Conservation (phyloP, 2,329 filamentous ascomycete species). For the Cladophialophora yegresii region DNA sequence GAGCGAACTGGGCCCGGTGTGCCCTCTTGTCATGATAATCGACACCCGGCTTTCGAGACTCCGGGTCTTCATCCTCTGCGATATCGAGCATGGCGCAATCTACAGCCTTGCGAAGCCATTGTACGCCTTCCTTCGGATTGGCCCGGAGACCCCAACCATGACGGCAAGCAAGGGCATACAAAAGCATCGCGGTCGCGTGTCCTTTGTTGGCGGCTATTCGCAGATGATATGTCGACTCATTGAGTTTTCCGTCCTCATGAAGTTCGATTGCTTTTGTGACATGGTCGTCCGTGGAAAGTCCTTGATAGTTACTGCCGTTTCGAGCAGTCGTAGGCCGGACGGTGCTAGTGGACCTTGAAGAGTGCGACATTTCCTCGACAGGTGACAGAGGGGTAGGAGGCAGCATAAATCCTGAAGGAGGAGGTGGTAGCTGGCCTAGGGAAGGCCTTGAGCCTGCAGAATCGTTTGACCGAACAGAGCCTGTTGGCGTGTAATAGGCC, state of each 20-base stretch:
- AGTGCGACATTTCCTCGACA: slow-evolving; percentile 54
- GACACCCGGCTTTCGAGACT: slow-evolving; percentile 58
- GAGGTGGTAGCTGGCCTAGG: slow-evolving; percentile 17
- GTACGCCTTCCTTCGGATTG: slow-evolving; percentile 84
- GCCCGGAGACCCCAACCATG: slow-evolving; percentile 98
- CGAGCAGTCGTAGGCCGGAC: slow-evolving; percentile 44
- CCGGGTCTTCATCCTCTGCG: slow-evolving; percentile 71
- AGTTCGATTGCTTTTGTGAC: slow-evolving; percentile 85
- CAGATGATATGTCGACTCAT: slow-evolving; percentile 94
- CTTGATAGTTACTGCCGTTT: slow-evolving; percentile 36
- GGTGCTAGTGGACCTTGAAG: slow-evolving; percentile 67
- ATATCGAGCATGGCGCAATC: slow-evolving; percentile 80
- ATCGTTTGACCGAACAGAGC: slow-evolving; percentile 24
- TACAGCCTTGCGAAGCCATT: slow-evolving; percentile 89
- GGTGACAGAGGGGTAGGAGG: slow-evolving; percentile 33
- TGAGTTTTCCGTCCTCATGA: slow-evolving; percentile 82
- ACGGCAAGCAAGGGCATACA: slow-evolving; percentile 90
- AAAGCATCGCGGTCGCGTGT: slow-evolving; percentile 88
- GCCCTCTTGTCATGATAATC: slow-evolving; percentile 72
- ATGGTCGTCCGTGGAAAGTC: slow-evolving; percentile 71
- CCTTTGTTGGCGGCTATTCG: slow-evolving; percentile 83
- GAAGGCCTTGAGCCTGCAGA: slow-evolving; percentile 22
- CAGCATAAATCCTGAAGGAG: slow-evolving; percentile 8
- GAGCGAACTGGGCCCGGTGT: slow-evolving; percentile 86
- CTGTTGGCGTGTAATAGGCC: slow-evolving; percentile 25